Conservation (phyloP, 257 asterid species). For the Petrea volubilis region DNA sequence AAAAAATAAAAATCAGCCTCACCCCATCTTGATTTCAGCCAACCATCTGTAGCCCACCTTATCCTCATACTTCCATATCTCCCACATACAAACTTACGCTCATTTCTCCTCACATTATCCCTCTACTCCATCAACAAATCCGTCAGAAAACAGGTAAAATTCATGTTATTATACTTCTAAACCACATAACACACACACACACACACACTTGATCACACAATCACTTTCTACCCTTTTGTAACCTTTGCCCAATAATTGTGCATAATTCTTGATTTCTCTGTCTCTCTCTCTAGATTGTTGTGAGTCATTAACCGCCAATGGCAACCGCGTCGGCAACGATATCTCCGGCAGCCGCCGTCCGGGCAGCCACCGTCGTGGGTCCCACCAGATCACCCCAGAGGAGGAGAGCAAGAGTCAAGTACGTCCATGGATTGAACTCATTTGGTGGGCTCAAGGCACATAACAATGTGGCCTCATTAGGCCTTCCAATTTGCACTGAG, state of each 20-base stretch:
- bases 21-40: constrained; percentile 53
- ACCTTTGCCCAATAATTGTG: not conserved
- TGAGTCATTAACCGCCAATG: no score
- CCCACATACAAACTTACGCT: no score
- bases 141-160: constrained; percentile 34
- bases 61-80: constrained; percentile 53
- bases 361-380: constrained; percentile 43
- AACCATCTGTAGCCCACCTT: constrained; percentile 59
- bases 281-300: constrained; percentile 32
- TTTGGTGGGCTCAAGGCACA: constrained; percentile 89
- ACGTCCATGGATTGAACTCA: constrained; percentile 67
- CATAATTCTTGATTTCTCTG: constrained; percentile 8
- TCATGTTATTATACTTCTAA: no score
- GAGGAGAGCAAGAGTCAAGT: constrained; percentile 47
- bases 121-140: constrained; percentile 33
- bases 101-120: no score
- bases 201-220: no score
- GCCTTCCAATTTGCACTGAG: constrained; percentile 62
- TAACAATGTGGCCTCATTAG: constrained; percentile 57
- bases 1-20: constrained; percentile 32
- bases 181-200: no score
- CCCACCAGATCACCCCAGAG: constrained; percentile 38
- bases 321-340: constrained; percentile 52
- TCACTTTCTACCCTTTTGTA: constrained; percentile 1
- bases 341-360: no score